A percentile compares a stretch with the other conserved stretches of the same genome.
Evolutionary conservation across 2,329 filamentous ascomycete species (phyloP).

Genomic region (Fusarium devonianum): DNA sequence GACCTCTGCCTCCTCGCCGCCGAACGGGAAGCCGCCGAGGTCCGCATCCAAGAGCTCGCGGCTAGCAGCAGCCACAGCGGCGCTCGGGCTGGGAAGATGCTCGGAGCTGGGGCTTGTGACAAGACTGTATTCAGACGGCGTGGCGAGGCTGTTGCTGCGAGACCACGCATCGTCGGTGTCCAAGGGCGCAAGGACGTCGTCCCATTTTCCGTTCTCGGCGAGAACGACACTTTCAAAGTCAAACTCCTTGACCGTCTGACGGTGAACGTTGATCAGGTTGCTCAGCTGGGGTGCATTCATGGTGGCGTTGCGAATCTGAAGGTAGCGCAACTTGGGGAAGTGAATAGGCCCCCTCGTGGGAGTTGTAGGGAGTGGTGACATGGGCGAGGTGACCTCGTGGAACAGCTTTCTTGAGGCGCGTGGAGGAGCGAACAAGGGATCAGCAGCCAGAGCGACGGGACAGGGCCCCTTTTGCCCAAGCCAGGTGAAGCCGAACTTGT

Average conservation of each 20-base stretch:
- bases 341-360: constrained; percentile 63
- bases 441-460: constrained; percentile 73
- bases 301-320: constrained; percentile 75
- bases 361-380: constrained; percentile 66
- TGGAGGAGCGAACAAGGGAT: constrained; percentile 71
- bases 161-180: constrained; percentile 53
- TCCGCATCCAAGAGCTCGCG: constrained; percentile 54
- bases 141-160: constrained; percentile 39
- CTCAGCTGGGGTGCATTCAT: constrained; percentile 77
- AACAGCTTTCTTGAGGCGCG: constrained; percentile 65
- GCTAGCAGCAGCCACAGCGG: constrained; percentile 62
- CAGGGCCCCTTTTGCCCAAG: constrained; percentile 76
- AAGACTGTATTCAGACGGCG: constrained; percentile 44
- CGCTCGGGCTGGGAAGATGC: constrained; percentile 56
- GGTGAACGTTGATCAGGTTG: constrained; percentile 72
- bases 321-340: constrained; percentile 71
- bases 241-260: constrained; percentile 74
- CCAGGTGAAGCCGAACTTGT: constrained; percentile 81
- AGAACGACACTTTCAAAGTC: constrained; percentile 81
- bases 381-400: constrained; percentile 69
- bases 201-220: constrained; percentile 74
- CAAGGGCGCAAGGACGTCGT: constrained; percentile 80
- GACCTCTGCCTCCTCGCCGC: constrained; percentile 45
- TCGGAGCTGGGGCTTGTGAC: constrained; percentile 47
- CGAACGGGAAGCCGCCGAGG: constrained; percentile 50